Evolutionary conservation across 2,329 filamentous ascomycete genomes (phyloP).

Genomic region (Mycosphaerella sp.): DNA sequence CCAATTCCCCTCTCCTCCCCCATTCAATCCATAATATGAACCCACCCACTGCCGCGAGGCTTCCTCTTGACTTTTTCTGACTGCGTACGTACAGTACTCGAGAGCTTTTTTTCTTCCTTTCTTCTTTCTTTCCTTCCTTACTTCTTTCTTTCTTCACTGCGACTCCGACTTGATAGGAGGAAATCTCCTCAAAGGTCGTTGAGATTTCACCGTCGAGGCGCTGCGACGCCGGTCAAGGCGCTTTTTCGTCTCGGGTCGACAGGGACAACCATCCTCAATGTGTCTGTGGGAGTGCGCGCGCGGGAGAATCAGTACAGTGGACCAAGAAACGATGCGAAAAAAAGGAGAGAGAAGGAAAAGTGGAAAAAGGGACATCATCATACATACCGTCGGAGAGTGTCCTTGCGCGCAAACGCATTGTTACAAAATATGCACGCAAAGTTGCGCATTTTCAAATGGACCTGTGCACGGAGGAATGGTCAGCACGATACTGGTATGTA

Average conservation of each 20-base stretch:
- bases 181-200: too few relatives aligned
- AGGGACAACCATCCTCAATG: slow-evolving; percentile 69
- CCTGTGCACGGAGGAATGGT: slow-evolving; percentile 36
- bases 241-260: slow-evolving; percentile 39
- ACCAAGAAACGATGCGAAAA: neutral
- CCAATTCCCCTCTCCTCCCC: too few relatives aligned
- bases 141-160: too few relatives aligned
- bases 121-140: too few relatives aligned
- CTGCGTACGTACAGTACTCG: too few relatives aligned
- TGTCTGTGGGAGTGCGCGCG: slow-evolving; percentile 47
- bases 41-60: too few relatives aligned
- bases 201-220: neutral
- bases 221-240: slow-evolving; percentile 1
- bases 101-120: too few relatives aligned
- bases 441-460: slow-evolving; percentile 67
- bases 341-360: neutral
- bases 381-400: slow-evolving; percentile 69
- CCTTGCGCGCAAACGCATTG: slow-evolving; percentile 68
- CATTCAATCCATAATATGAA: too few relatives aligned
- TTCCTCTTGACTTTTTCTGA: too few relatives aligned
- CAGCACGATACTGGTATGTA: slow-evolving; percentile 37
- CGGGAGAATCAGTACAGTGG: neutral
- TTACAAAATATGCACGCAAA: slow-evolving; percentile 66
- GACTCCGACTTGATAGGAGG: too few relatives aligned
- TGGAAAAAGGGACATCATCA: too few relatives aligned